Base-by-base conservation (phyloP, 2,329 filamentous ascomycete genomes). In the Hymenoscyphus infarciens region DNA sequence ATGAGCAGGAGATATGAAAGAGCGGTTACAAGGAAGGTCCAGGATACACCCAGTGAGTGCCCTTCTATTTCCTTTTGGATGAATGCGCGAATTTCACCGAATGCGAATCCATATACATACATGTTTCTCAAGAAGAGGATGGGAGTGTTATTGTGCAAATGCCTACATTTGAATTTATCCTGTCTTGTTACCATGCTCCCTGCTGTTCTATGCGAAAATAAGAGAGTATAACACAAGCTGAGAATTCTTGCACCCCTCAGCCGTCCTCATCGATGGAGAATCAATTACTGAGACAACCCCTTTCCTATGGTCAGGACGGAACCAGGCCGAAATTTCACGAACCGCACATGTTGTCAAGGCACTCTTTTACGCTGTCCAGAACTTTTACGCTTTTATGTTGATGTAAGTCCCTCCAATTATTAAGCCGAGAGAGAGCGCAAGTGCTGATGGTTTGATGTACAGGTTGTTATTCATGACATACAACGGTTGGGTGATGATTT, bases 401-500 rank as follows among this genome's bases (percentile, higher is more conserved):
- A 99, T 99, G 95, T 97, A 76, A 87, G 94, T 87, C 1, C 31
- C n/a, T 16, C 52, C 35, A 33, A 13, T n/a, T n/a, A n/a, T n/a
- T n/a, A n/a, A n/a, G n/a, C n/a, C n/a, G n/a, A n/a, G n/a, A n/a
- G n/a, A n/a, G n/a, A n/a, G n/a, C n/a, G n/a, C n/a, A 15, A 57
- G 39, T 42, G 25, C 52, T 60, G 33, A 60, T 27, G 22, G 10
- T 13, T 15, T 15, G 19, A 22, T 6, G 10, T 35, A 10, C 64
- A 98, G 94, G 95, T 82, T 99, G 65, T 79, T 99, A 25, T 99
- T 99, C 78, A 99, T 99, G 95, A 99, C 95, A n/a, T 99, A 99
- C 79, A 99, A 99, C 73, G 95, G 95, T 62, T 96, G 91, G 88
- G 87, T 99, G 69, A 99, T 99, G 95, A 77, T 96, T 68, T 85